Evolutionary conservation across 2,329 filamentous ascomycete genomes (phyloP), one percentile per base, ranked within the genome.

Genomic region (Nemania sp.): DNA sequence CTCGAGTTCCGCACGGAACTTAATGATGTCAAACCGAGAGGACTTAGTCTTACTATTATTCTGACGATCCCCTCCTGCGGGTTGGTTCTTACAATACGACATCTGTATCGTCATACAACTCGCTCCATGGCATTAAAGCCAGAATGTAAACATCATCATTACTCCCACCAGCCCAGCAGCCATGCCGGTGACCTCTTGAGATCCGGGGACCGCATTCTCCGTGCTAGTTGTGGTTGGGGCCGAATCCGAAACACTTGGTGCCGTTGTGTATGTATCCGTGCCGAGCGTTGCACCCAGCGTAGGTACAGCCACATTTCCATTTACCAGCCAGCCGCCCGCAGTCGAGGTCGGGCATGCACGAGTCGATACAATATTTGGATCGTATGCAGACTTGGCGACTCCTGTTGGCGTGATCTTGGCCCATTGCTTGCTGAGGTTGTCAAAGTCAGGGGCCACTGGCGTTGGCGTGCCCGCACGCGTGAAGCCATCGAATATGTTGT

Each of bases 341-440:
- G 89, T 93, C 23, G 83, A 86, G 1, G 79, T 74, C 6, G 91
- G 91, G 71, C 91, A 96, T 2, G 80, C 73, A 3, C 87, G 83
- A 1, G 87, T 81, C 1, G 82, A 83, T 12, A 86, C 76, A 8
- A 77, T 75, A 2, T 74, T 78, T 5, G 86, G 77, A 19, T 80
- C 79, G 73, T 95, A 95, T 23, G 81, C 80, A 2, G 82, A 79
- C 46, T 79, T 80, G 36, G 80, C 78, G 36, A 93, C 80, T 28
- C 90, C 88, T 0, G 83, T 83, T 0, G 91, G 90, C 6, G 75
- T 81, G 48, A 90, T 74, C 3, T 82, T 87, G 6, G 84, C 84
- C 91, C 91, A 96, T 62, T 90, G 85, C 23, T 75, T 78, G 74
- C 86, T 84, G 54, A 96, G 80, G 68, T 94, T 94, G 63, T 77